These are phyloP conservation scores for Starmera stellimalicola DNA, from an alignment of 1,139 yeast genomes.

Conservation along the genomic window DNA sequence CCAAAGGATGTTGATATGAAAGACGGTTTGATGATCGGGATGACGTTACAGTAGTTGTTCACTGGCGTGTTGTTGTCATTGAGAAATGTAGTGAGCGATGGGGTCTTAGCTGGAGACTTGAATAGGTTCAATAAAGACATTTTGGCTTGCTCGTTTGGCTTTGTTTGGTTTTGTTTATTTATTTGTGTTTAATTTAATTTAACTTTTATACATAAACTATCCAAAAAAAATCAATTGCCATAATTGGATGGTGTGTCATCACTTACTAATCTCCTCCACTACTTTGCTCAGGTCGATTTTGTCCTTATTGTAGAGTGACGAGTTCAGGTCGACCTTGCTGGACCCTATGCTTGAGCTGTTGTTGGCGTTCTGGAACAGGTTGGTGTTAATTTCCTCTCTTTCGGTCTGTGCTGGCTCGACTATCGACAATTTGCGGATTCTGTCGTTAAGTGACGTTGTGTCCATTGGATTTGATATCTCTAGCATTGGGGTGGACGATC, in stretches of 20 bases:
- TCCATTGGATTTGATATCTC: constrained; percentile 16
- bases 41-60: constrained; percentile 11
- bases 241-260: no score
- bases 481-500: constrained; percentile 13
- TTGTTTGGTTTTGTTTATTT: neutral
- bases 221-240: no score
- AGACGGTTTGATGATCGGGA: constrained; percentile 17
- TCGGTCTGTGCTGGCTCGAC: no score
- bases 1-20: constrained; percentile 18
- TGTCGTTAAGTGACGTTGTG: constrained; percentile 28
- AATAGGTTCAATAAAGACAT: constrained; percentile 6
- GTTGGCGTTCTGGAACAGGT: no score
- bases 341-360: no score
- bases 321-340: no score
- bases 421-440: neutral
- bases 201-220: no score
- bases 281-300: no score
- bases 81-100: constrained; percentile 9
- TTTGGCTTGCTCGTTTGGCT: neutral
- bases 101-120: constrained; percentile 1
- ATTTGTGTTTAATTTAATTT: no score
- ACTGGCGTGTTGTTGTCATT: constrained; percentile 18
- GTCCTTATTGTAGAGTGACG: no score
- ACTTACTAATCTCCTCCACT: no score
- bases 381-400: no score